Percentiles rank a stretch among this genome's conserved stretches.
Conservation (phyloP, 1,139 yeast species). For the Ogataea hybrid region DNA sequence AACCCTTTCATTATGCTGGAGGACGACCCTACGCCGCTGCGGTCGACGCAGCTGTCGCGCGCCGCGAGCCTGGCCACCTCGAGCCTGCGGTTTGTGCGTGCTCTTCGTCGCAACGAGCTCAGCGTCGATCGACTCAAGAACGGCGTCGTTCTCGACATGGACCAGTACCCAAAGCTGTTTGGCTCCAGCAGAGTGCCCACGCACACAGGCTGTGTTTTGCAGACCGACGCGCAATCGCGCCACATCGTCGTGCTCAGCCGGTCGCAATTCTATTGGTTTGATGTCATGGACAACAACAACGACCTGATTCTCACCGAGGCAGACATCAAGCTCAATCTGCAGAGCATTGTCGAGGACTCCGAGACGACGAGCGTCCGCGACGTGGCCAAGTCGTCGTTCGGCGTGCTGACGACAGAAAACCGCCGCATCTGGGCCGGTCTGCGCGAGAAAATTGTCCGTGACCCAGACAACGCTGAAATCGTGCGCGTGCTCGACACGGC, state of each 20-base stretch:
- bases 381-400: constrained; percentile 79
- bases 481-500: constrained; percentile 76
- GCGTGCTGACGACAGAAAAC: constrained; percentile 86
- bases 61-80: constrained; percentile 82
- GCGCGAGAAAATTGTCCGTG: constrained; percentile 49
- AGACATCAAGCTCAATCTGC: constrained; percentile 72
- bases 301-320: constrained; percentile 69
- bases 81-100: constrained; percentile 74
- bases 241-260: constrained; percentile 83
- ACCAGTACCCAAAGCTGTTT: constrained; percentile 80
- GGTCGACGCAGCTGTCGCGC: constrained; percentile 69
- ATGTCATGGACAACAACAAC: constrained; percentile 72
- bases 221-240: constrained; percentile 68
- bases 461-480: constrained; percentile 63
- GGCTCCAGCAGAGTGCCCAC: constrained; percentile 89
- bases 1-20: constrained; percentile 86
- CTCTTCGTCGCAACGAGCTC: constrained; percentile 70
- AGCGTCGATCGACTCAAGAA: constrained; percentile 70
- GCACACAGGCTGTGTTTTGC: constrained; percentile 77
- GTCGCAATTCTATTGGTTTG: constrained; percentile 93
- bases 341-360: constrained; percentile 74
- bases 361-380: constrained; percentile 57
- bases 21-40: constrained; percentile 85
- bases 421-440: constrained; percentile 81
- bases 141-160: constrained; percentile 78